Base-by-base conservation (phyloP, 2,329 filamentous ascomycete species). In the Trichothecium roseum region DNA sequence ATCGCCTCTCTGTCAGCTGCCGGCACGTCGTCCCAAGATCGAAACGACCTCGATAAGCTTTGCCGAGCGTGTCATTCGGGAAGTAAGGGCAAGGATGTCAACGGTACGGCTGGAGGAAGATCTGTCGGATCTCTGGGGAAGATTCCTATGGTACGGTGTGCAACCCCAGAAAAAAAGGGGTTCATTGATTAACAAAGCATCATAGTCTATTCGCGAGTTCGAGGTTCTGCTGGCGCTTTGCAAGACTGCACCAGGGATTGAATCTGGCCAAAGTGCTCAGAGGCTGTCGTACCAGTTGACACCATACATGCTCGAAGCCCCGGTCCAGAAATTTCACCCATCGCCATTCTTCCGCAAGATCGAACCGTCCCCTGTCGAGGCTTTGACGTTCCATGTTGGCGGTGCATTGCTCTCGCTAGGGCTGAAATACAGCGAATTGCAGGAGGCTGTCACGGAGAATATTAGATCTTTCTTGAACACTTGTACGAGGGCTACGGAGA, bases 191-290 rank as follows among this genome's bases (percentile, higher is more conserved):
- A 13, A 8, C 9, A 34, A 24, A 37, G 15, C 15, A 18, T 6
- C 4, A 16, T 54, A 93, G 86, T 84, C 80, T 36, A 77, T 88
- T 36, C 80, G 84, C 50, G 93, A 98, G 66, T 81, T 94, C 46
- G 89, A 98, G 57, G 84, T 94, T 36, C 71, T 98, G 18, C 64
- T 96, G 18, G 86, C 91, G 30, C 69, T 98, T 18, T 96, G 89
- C 66, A 89, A 88, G 61, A 85, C 89, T 36, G 85, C 88, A 4
- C 81, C 86, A 4, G 72, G 77, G 17, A 69, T 96, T 18, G 70
- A 78, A 35, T 78, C 76, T 31, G 58, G 65, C 29, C 75, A 84
- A 41, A 81, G 83, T 51, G 88, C 87, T 18, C 76, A 84, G 49
- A 81, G 78, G 48, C 74, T 98, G 28, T 74, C 80, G n/a, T 68